Conservation (phyloP, 768 basidiomycete species). For the Chlorophyllum brunneum region DNA sequence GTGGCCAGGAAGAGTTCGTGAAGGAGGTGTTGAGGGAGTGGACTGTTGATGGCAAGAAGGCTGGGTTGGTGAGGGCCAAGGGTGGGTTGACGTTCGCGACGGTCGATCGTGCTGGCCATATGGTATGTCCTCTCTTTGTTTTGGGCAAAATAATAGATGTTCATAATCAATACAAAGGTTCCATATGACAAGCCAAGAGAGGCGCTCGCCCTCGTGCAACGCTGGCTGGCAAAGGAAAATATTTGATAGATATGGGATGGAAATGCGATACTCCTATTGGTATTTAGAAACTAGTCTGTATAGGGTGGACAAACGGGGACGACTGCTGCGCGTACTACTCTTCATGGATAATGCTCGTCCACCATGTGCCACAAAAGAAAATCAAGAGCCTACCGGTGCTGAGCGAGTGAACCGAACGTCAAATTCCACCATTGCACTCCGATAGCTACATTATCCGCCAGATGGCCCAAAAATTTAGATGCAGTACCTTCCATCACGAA, state of each 20-base stretch:
- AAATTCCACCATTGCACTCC: too few relatives aligned
- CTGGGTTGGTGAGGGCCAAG: slow-evolving; percentile 32
- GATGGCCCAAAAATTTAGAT: too few relatives aligned
- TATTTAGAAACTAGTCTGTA: too few relatives aligned
- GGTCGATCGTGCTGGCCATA: slow-evolving; percentile 69
- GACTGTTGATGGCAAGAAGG: slow-evolving; percentile 45
- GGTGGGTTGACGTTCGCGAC: slow-evolving; percentile 63
- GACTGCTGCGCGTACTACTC: too few relatives aligned
- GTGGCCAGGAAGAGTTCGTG: slow-evolving; percentile 45
- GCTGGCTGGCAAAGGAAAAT: not conserved
- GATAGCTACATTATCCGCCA: too few relatives aligned
- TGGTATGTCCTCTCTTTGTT: slow-evolving; percentile 34
- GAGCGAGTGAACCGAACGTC: too few relatives aligned
- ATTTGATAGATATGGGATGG: not conserved
- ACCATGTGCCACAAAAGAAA: too few relatives aligned
- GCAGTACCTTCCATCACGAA: too few relatives aligned
- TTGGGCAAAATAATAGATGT: not conserved
- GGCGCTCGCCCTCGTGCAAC: not conserved
- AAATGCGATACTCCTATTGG: too few relatives aligned
- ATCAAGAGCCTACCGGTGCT: too few relatives aligned
- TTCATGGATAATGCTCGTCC: too few relatives aligned
- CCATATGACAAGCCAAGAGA: slow-evolving; percentile 62
- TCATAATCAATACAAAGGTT: slow-evolving; percentile 27
- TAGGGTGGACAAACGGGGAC: too few relatives aligned
- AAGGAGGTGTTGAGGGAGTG: slow-evolving; percentile 49